Evolutionary conservation across 345 rosid genomes (phyloP).

Genomic region (Salix koriyanagi): DNA sequence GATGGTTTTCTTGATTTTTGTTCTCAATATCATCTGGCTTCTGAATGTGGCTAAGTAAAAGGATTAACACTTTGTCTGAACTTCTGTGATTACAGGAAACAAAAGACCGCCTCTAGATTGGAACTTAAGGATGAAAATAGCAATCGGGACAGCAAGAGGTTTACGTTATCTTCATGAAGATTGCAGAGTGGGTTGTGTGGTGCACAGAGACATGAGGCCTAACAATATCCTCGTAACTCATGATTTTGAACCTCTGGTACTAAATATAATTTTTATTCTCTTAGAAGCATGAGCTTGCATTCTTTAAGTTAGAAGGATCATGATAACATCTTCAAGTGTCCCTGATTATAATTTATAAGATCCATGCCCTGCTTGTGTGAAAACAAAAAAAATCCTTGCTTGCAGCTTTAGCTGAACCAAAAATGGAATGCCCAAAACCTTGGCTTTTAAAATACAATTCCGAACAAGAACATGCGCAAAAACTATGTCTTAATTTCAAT

Average conservation of each 20-base stretch:
- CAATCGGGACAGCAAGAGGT: slow-evolving; percentile 66
- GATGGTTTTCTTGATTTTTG: neutral
- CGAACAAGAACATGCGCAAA: neutral
- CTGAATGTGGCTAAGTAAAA: slow-evolving; percentile 5
- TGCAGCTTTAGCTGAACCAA: neutral
- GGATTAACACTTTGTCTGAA: neutral
- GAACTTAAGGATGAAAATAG: slow-evolving; percentile 57
- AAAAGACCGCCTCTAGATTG: slow-evolving; percentile 39
- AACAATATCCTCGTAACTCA: slow-evolving; percentile 64
- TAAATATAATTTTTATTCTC: neutral
- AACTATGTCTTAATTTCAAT: neutral
- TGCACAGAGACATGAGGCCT: slow-evolving; percentile 62
- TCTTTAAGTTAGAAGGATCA: neutral
- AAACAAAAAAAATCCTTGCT: neutral
- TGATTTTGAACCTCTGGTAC: slow-evolving; percentile 72
- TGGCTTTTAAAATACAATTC: neutral
- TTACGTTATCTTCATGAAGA: slow-evolving; percentile 74
- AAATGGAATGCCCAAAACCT: neutral
- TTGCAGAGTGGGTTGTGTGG: slow-evolving; percentile 74
- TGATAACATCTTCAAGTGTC: neutral
- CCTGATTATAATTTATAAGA: neutral
- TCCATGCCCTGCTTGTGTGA: neutral
- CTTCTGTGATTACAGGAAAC: slow-evolving; percentile 37
- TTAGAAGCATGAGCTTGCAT: neutral
- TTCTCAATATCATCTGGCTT: neutral